phyloP scores from a whole-genome alignment of 805 yeast genomes.

The Starmera quercuum region DNA sequence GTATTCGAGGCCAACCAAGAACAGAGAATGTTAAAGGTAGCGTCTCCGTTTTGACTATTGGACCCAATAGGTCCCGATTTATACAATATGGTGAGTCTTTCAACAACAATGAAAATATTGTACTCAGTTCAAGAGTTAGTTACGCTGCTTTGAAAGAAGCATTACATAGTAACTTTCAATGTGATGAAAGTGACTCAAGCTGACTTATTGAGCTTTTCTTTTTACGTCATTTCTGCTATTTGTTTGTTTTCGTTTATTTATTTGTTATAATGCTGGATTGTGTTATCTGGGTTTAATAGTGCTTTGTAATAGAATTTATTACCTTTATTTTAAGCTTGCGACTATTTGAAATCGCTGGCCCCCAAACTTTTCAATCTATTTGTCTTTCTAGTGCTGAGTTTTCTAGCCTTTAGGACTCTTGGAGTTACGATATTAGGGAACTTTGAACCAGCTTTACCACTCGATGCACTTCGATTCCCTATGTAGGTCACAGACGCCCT shows the following conservation, averaged over 20 bases:
- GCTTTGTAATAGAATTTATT: too few species aligned
- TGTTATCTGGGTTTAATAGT: neutral
- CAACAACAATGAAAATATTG: constrained; percentile 9
- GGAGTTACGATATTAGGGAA: neutral
- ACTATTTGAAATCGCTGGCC: neutral
- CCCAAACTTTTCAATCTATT: constrained; percentile 1
- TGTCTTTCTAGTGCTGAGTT: neutral
- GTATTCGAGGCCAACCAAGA: too few species aligned
- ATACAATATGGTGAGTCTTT: constrained; percentile 20
- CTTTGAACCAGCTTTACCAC: constrained; percentile 4
- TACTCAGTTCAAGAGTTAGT: constrained; percentile 17
- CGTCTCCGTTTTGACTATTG: constrained; percentile 19
- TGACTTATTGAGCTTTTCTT: neutral
- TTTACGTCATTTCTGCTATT: neutral
- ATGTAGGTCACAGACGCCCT: constrained; percentile 52
- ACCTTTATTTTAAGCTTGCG: too few species aligned
- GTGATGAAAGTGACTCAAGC: neutral
- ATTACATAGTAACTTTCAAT: constrained; percentile 3
- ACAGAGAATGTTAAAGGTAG: constrained; percentile 12
- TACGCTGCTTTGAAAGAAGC: constrained; percentile 20
- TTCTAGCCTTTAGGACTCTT: neutral
- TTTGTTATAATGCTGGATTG: too few species aligned
- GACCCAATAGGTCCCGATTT: constrained; percentile 18
- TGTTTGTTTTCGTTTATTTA: neutral
- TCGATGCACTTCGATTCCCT: constrained; percentile 28